phyloP scores from a whole-genome alignment of 129 eudicot species.

The Helichrysum umbraculigerum region DNA sequence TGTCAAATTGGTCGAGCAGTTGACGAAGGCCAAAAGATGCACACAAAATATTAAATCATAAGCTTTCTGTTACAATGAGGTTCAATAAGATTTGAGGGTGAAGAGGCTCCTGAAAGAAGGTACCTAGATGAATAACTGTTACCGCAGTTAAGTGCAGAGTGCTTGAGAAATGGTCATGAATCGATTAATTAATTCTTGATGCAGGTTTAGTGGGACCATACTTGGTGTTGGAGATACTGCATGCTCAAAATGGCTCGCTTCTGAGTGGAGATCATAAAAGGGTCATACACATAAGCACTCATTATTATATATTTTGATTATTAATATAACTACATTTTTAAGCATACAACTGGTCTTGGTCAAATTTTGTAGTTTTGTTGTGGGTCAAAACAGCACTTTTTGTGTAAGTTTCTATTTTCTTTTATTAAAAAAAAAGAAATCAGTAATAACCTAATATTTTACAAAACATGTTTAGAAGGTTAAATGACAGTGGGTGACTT shows the following conservation, averaged over 20 bases:
- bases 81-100: conserved; percentile 81
- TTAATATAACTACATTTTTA: background rate
- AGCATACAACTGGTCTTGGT: too few species aligned
- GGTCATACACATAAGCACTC: conserved; percentile 31
- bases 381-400: too few species aligned
- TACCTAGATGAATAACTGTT: conserved; percentile 9
- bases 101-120: conserved; percentile 88
- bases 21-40: too few species aligned
- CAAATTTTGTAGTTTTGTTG: too few species aligned
- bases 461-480: too few species aligned
- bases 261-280: conserved; percentile 97
- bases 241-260: conserved; percentile 78
- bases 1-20: too few species aligned
- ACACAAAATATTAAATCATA: too few species aligned
- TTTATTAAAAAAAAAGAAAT: too few species aligned
- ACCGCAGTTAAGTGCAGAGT: background rate
- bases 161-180: conserved; percentile 4
- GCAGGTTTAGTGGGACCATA: conserved; percentile 95
- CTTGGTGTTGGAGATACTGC: conserved; percentile 75
- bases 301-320: background rate
- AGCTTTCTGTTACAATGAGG: conserved; percentile 76
- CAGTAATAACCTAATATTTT: too few species aligned
- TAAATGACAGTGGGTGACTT: too few species aligned
- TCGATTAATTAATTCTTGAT: conserved; percentile 21
- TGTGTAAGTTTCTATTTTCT: too few species aligned